phyloP scores from a whole-genome alignment of 2,329 filamentous ascomycete species.

The Colletotrichum filicis region DNA sequence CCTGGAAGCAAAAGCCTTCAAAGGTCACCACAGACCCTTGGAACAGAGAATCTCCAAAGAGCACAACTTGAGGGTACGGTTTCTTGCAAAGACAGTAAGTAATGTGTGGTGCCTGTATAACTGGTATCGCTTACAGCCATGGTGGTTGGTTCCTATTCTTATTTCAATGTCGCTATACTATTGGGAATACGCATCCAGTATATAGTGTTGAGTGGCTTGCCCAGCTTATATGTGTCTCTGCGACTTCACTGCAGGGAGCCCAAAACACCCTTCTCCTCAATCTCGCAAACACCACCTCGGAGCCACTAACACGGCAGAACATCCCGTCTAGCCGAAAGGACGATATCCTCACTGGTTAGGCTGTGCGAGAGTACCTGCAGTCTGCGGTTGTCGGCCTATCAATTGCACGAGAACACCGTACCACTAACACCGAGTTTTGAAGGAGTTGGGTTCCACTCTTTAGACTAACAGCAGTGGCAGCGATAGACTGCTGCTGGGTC shows the following conservation, averaged over 20 bases:
- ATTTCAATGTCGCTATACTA: neutral
- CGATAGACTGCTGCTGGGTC: neutral
- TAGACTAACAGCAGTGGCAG: neutral
- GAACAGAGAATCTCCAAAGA: slow-evolving; percentile 92
- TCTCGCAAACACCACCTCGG: slow-evolving; percentile 8
- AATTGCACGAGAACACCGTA: slow-evolving; percentile 23
- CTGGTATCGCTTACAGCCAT: neutral
- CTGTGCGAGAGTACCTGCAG: neutral
- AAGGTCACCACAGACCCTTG: slow-evolving; percentile 72
- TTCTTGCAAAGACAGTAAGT: slow-evolving; percentile 17
- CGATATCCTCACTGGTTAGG: slow-evolving; percentile 1
- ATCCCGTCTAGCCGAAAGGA: slow-evolving; percentile 27
- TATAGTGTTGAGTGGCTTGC: neutral
- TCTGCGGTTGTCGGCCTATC: slow-evolving; percentile 29
- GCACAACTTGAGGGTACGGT: slow-evolving; percentile 76
- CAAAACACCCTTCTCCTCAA: neutral
- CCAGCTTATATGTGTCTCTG: neutral
- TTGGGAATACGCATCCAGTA: neutral
- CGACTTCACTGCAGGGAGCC: neutral
- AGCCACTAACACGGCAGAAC: slow-evolving; percentile 8
- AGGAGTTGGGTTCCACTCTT: neutral
- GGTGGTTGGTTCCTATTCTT: neutral
- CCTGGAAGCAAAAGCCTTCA: slow-evolving; percentile 79
- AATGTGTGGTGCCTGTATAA: neutral
- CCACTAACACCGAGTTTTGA: slow-evolving; percentile 12